Conservation (phyloP, 305 asterid genomes). For the Fraxinus sp. region DNA sequence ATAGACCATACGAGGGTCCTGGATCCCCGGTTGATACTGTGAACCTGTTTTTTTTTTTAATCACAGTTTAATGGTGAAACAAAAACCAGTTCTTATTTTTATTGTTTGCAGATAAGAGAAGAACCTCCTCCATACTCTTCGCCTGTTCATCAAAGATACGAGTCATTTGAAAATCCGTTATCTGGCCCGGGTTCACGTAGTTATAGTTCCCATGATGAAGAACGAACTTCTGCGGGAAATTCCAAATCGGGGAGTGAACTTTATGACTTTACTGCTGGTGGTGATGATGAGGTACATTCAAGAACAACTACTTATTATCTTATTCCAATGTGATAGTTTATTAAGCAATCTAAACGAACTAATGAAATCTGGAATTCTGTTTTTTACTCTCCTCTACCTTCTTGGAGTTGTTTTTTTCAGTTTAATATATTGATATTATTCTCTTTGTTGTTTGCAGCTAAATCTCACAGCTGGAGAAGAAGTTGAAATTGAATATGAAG, state of each 20-base stretch:
- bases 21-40: slow-evolving; percentile 64
- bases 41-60: slow-evolving; percentile 15
- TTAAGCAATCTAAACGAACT: neutral
- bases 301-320: neutral
- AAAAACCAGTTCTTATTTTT: slow-evolving; percentile 23
- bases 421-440: slow-evolving; percentile 19
- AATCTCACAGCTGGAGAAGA: slow-evolving; percentile 93
- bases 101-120: slow-evolving; percentile 66
- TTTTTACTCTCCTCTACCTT: slow-evolving; percentile 4
- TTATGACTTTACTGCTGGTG: slow-evolving; percentile 98
- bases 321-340: slow-evolving; percentile 15
- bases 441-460: slow-evolving; percentile 54
- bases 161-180: slow-evolving; percentile 89
- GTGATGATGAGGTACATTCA: slow-evolving; percentile 88
- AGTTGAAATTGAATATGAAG: slow-evolving; percentile 89
- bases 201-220: slow-evolving; percentile 58
- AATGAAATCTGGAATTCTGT: slow-evolving; percentile 5
- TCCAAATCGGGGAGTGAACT: slow-evolving; percentile 77
- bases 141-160: slow-evolving; percentile 68
- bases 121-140: slow-evolving; percentile 98
- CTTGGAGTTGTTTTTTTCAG: slow-evolving; percentile 12
- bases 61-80: slow-evolving; percentile 10
- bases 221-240: slow-evolving; percentile 67
- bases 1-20: slow-evolving; percentile 57
- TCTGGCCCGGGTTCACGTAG: slow-evolving; percentile 69